A percentile compares a stretch with the other conserved stretches of the same genome.
phyloP scores from a whole-genome alignment of 2,329 filamentous ascomycete genomes.

The Cercospora beticola region DNA sequence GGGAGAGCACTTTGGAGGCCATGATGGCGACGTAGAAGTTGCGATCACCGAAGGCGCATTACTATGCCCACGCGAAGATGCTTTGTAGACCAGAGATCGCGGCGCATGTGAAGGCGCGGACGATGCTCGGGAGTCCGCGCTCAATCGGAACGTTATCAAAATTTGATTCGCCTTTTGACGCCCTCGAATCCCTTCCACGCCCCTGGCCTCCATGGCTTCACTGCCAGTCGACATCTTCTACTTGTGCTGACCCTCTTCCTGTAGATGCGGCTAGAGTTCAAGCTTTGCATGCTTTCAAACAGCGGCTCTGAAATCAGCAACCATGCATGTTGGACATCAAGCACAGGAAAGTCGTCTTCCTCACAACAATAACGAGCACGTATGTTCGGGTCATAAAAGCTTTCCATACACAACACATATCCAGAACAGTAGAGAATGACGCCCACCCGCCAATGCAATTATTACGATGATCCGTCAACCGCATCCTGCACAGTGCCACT shows the following conservation, averaged over 20 bases:
- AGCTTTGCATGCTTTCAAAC: no score
- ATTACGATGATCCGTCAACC: conserved; percentile 15
- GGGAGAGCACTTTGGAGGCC: conserved; percentile 20
- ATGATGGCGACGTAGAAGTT: background rate
- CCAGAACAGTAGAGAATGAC: background rate
- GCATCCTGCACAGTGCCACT: conserved; percentile 29
- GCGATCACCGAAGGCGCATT: conserved; percentile 15
- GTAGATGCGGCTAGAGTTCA: background rate
- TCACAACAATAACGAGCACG: background rate
- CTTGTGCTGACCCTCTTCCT: background rate
- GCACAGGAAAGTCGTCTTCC: background rate
- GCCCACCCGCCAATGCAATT: background rate
- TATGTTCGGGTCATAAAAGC: background rate
- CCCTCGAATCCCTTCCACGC: background rate
- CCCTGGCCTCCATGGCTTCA: background rate
- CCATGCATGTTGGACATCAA: background rate
- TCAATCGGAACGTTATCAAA: background rate
- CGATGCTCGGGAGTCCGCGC: background rate
- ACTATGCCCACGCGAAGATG: background rate
- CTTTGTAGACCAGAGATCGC: background rate
- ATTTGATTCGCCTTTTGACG: background rate
- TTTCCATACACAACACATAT: conserved; percentile 7
- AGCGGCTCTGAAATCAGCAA: background rate
- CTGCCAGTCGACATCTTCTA: background rate
- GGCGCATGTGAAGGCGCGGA: conserved; percentile 15